Evolutionary conservation across 352 stramenopile genomes (phyloP).

Genomic region (Globisporangium radiosum): DNA sequence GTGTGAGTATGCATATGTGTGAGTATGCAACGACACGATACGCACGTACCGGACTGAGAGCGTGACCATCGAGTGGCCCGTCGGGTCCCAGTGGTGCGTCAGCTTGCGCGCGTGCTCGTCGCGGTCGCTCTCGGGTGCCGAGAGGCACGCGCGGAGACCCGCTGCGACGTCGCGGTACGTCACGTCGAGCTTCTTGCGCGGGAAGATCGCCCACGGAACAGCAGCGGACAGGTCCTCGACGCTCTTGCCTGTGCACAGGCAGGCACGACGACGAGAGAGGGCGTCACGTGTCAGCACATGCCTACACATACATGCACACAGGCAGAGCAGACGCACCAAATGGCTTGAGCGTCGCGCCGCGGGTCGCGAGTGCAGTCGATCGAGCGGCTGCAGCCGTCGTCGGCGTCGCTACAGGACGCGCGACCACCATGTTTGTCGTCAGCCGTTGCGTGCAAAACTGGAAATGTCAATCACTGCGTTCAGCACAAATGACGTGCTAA

Average conservation of each 20-base stretch:
- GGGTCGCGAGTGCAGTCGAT: background rate
- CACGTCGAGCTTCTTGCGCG: constrained; percentile 78
- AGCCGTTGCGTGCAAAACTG: background rate
- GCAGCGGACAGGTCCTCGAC: constrained; percentile 51
- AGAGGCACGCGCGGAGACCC: constrained; percentile 46
- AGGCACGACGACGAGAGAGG: no score
- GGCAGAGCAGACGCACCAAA: constrained; percentile 19
- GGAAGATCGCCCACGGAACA: constrained; percentile 72
- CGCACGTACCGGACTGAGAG: constrained; percentile 61
- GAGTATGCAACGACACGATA: background rate
- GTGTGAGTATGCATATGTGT: background rate
- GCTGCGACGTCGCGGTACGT: constrained; percentile 63
- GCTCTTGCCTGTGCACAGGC: constrained; percentile 18
- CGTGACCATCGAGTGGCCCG: constrained; percentile 50
- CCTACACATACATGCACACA: background rate
- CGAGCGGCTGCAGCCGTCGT: no score
- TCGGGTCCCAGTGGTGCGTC: constrained; percentile 45
- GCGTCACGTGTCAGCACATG: no score
- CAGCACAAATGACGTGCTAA: no score
- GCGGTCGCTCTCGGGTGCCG: constrained; percentile 51
- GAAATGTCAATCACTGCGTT: background rate
- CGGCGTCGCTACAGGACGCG: background rate
- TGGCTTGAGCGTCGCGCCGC: constrained; percentile 26
- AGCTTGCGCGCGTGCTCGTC: constrained; percentile 43
- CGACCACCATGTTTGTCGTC: background rate